Conservation (phyloP, 192 early-diverging fungal species). For the Dissophora ornata region DNA sequence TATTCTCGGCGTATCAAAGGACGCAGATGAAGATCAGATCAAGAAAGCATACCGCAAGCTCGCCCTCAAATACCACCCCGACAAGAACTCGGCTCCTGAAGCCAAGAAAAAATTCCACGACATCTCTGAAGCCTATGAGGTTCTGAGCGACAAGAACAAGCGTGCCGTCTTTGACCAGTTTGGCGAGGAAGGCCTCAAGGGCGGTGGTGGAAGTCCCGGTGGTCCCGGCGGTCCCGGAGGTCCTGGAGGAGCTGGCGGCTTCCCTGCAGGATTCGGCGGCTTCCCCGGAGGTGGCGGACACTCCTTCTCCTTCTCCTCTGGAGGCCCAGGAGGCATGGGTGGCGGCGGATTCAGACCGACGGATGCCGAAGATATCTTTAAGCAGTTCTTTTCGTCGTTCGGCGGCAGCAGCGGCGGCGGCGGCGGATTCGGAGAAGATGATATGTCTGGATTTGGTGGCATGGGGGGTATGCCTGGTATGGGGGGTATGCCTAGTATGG, state of each 20-base stretch:
- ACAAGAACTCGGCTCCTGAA: constrained; percentile 59
- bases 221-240: constrained; percentile 66
- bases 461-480: constrained; percentile 58
- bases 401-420: constrained; percentile 58
- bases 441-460: constrained; percentile 52
- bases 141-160: constrained; percentile 93
- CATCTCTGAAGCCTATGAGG: constrained; percentile 97
- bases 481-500: constrained; percentile 52
- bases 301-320: constrained; percentile 74
- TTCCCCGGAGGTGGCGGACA: constrained; percentile 71
- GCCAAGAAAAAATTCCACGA: constrained; percentile 95
- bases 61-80: constrained; percentile 81
- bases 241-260: constrained; percentile 65
- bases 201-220: constrained; percentile 67
- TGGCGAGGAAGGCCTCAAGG: constrained; percentile 95
- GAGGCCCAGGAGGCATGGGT: constrained; percentile 29
- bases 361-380: constrained; percentile 92
- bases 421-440: constrained; percentile 30
- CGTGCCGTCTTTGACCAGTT: constrained; percentile 94
- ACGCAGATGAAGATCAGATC: constrained; percentile 74
- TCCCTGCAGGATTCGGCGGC: constrained; percentile 64
- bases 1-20: constrained; percentile 68
- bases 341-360: constrained; percentile 73
- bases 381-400: constrained; percentile 84
- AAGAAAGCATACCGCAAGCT: constrained; percentile 79